phyloP scores from a whole-genome alignment of 805 yeast species.

The Metschnikowia koreensis region DNA sequence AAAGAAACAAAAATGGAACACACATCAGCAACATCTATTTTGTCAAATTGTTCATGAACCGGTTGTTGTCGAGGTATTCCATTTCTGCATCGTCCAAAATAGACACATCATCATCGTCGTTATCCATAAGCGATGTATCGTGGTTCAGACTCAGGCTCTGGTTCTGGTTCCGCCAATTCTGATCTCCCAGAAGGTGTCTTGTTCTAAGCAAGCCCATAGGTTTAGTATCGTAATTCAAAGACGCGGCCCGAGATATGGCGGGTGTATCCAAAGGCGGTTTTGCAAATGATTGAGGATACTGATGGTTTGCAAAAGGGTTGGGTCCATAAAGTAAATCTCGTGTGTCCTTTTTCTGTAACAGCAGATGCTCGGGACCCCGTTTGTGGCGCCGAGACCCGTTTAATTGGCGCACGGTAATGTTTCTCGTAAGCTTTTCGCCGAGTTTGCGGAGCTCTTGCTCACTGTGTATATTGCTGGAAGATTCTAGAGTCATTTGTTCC shows the following conservation, averaged over 20 bases:
- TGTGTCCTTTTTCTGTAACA: slow-evolving; percentile 23
- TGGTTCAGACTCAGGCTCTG: background rate
- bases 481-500: background rate
- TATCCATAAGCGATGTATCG: too few species aligned
- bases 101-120: slow-evolving; percentile 8
- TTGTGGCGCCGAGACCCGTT: slow-evolving; percentile 1
- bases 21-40: background rate
- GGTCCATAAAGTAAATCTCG: slow-evolving; percentile 23
- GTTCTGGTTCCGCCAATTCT: background rate
- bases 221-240: slow-evolving; percentile 5
- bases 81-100: slow-evolving; percentile 16
- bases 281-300: slow-evolving; percentile 16
- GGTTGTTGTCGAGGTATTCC: slow-evolving; percentile 12
- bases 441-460: slow-evolving; percentile 31
- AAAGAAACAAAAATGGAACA: too few species aligned
- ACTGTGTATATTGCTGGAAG: slow-evolving; percentile 6
- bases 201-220: slow-evolving; percentile 2
- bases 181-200: slow-evolving; percentile 9
- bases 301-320: slow-evolving; percentile 15
- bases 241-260: slow-evolving; percentile 11
- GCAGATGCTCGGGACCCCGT: slow-evolving; percentile 2
- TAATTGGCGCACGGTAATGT: slow-evolving; percentile 29
- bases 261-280: slow-evolving; percentile 1
- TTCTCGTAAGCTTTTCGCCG: slow-evolving; percentile 37
- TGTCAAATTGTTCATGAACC: slow-evolving; percentile 11